These are phyloP conservation scores for Pichia sp. DNA, from an alignment of 1,139 yeast species.

Conservation along the genomic window DNA sequence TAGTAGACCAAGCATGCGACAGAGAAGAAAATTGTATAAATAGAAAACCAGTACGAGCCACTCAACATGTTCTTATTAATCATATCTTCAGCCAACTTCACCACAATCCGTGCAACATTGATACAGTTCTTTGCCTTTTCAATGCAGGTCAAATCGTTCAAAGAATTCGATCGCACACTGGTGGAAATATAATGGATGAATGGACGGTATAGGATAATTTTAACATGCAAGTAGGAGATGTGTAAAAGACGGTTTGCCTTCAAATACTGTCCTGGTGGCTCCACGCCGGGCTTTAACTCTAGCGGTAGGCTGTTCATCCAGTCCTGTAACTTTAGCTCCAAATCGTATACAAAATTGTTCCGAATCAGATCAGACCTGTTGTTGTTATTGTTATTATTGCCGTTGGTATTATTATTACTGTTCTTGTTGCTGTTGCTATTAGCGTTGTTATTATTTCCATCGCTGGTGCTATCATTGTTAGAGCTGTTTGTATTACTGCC, in stretches of 20 bases:
- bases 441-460: neutral
- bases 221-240: slow-evolving; percentile 76
- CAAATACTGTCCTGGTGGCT: slow-evolving; percentile 59
- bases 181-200: slow-evolving; percentile 75
- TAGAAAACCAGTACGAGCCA: slow-evolving; percentile 92
- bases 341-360: slow-evolving; percentile 62
- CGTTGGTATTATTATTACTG: neutral
- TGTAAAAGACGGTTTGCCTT: slow-evolving; percentile 77
- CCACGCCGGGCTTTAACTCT: slow-evolving; percentile 73
- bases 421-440: too few relatives aligned
- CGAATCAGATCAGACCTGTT: slow-evolving; percentile 32
- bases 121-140: slow-evolving; percentile 83
- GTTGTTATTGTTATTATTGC: slow-evolving; percentile 4
- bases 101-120: slow-evolving; percentile 79
- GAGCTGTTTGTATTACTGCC: neutral
- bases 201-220: slow-evolving; percentile 82
- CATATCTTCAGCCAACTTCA: slow-evolving; percentile 79
- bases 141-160: slow-evolving; percentile 47
- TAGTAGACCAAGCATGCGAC: slow-evolving; percentile 85
- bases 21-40: slow-evolving; percentile 87
- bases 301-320: slow-evolving; percentile 76
- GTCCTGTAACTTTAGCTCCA: slow-evolving; percentile 66
- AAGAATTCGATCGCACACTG: slow-evolving; percentile 28
- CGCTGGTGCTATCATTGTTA: neutral
- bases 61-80: slow-evolving; percentile 66